Base-by-base conservation (phyloP, 176 grass and related monocot genomes). In the Hyparrhenia diplandra region DNA sequence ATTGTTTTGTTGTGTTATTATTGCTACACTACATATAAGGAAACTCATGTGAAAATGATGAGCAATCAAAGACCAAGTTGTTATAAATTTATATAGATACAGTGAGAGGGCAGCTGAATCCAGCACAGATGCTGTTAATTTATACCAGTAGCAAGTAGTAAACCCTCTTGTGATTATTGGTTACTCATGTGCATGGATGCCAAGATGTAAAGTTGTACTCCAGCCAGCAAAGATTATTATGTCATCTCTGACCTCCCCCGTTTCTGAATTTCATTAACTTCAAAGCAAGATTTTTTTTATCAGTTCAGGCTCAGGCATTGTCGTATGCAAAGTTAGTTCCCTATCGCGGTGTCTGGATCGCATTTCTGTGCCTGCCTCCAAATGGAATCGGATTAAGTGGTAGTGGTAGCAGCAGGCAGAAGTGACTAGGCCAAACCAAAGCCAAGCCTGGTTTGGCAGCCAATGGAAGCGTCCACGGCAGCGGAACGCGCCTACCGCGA, bases 1-100 rank as follows among this genome's bases (percentile, higher is more conserved):
- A 73, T 77, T 81, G 78, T 86, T 88, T 87, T 89, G 59, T 62
- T 62, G 59, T 62, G 51, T 58, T 58, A 28, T 11, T 63, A 73
- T 37, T 40, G 27, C n/a, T n/a, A n/a, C n/a, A n/a, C 76, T 47
- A 18, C 16, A 49, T 49, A 57, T 60, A 83, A 92, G 81, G 74
- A 36, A 42, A 24, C 54, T 81, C 31, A 34, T 77, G 82, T 16
- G 40, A 75, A 75, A 46, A 86, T 28, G 86, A 58, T 77, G 79
- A 78, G 64, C 62, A 80, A 35, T 23, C 77, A n/a, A 77, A 52
- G 34, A 81, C 81, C 28, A 67, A 51, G 30, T 9, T 81, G 41
- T 28, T 57, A 13, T 75, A 34, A 6, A 47, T 28, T 28, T 14
- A 23, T 23, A 24, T 40, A 4, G 74, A 74, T 39, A 80, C 2